Conservation (phyloP, 345 rosid genomes). For the Bruguiera sexangula region DNA sequence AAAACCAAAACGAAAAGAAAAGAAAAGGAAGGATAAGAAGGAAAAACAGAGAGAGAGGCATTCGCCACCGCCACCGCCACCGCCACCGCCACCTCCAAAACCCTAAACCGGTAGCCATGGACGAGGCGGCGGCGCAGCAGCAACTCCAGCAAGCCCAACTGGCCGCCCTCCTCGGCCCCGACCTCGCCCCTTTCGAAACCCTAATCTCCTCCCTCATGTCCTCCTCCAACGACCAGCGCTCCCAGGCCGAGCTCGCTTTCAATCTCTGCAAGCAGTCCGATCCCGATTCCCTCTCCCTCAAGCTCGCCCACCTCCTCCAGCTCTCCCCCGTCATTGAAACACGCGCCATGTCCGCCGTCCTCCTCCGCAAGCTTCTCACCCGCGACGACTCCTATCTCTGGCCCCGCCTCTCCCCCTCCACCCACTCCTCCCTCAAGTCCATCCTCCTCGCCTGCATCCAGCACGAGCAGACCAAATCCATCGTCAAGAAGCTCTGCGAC, state of each 20-base stretch:
- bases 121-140: constrained; percentile 29
- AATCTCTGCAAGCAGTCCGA: constrained; percentile 79
- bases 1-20: no score
- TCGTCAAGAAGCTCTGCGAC: constrained; percentile 76
- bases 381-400: constrained; percentile 85
- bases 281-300: constrained; percentile 75
- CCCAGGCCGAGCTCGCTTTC: constrained; percentile 79
- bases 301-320: constrained; percentile 79
- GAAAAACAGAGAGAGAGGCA: no score
- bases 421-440: constrained; percentile 73
- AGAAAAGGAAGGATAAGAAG: no score
- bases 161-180: constrained; percentile 71
- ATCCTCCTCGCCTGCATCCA: constrained; percentile 65
- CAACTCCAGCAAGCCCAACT: constrained; percentile 61
- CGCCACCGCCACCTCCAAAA: no score
- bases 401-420: constrained; percentile 61
- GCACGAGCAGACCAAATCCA: constrained; percentile 63
- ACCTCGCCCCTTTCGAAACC: constrained; percentile 70
- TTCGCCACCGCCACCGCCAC: no score
- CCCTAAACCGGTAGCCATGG: constrained; percentile 40
- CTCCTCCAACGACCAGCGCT: constrained; percentile 88
- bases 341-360: constrained; percentile 93
- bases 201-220: constrained; percentile 81
- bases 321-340: constrained; percentile 57
- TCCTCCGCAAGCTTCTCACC: constrained; percentile 84